Evolutionary conservation across 495 filamentous ascomycete genomes (phyloP), one percentile per base, ranked within the genome.

Genomic region (Parachaetomium inaequale): DNA sequence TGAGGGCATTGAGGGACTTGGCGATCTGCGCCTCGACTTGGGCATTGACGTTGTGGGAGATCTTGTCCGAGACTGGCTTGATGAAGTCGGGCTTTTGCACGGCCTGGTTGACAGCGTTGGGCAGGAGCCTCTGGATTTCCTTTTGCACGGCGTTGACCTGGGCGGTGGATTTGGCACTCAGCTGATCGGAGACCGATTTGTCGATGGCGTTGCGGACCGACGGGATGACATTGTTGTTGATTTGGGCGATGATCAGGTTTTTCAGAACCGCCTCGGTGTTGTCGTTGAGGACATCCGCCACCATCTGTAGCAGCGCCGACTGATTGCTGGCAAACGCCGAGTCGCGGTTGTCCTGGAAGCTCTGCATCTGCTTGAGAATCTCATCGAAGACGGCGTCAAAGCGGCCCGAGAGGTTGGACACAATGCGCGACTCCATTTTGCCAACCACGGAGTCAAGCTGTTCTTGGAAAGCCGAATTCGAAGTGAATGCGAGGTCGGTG

Each of bases 181-280:
- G 66, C 70, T 81, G 72, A 7, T 78, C 76, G 55, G 76, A 70
- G 34, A 85, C 72, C 3, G 74, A 74, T 59, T 77, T 77, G 53
- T 77, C 72, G 21, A 82, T 70, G 29, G 74, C 68, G 40, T 71
- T 68, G 28, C 79, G 72, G 6, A 88, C 69, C 54, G 66, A 67
- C 3, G 88, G 86, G 47, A 89, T 72, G 49, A 92, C 87, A 19
- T 78, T 79, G 38, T 81, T 75, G 66, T 87, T 79, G 63, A 93
- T 90, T 70, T 84, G 85, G 45, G 77, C 74, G 28, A 79, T 81
- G 55, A 96, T 84, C 59, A 95, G 87, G 29, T 82, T 83, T 28
- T 83, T 76, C 34, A 96, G 80, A 26, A 87, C 88, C 66, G 87
- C 83, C 72, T 97, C 92, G 31, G 95, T 90, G 63, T 97, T 98